These are phyloP conservation scores for Candida ficus DNA, from an alignment of 805 yeast species.

Conservation along the genomic window DNA sequence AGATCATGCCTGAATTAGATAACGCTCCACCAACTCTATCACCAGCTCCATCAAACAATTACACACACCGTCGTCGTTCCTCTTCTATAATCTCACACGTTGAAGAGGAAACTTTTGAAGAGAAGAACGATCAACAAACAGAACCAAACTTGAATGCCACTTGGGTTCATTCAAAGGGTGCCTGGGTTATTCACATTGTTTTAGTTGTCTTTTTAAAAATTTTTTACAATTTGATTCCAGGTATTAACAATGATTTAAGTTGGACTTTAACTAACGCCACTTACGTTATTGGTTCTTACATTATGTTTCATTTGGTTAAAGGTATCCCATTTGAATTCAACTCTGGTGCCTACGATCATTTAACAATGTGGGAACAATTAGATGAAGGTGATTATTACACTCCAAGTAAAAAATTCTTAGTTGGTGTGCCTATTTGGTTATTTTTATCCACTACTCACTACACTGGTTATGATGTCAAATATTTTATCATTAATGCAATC, in stretches of 20 bases:
- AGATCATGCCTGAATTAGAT: constrained; percentile 4
- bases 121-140: constrained; percentile 84
- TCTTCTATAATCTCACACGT: constrained; percentile 88
- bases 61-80: constrained; percentile 59
- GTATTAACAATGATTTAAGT: constrained; percentile 74
- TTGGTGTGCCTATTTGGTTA: constrained; percentile 87
- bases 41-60: constrained; percentile 12
- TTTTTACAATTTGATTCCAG: constrained; percentile 74
- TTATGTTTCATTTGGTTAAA: constrained; percentile 94
- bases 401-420: constrained; percentile 88
- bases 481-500: constrained; percentile 66
- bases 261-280: constrained; percentile 94
- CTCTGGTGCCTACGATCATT: constrained; percentile 90
- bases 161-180: constrained; percentile 96
- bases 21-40: constrained; percentile 6
- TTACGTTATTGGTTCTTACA: constrained; percentile 85
- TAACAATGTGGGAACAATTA: constrained; percentile 98
- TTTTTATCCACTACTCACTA: constrained; percentile 88
- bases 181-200: constrained; percentile 91
- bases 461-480: constrained; percentile 73
- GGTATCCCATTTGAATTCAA: constrained; percentile 98
- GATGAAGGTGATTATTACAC: constrained; percentile 96
- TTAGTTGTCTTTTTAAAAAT: constrained; percentile 69
- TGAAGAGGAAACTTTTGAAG: constrained; percentile 88
- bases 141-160: constrained; percentile 89